Conservation (phyloP, 805 yeast species). For the Metschnikowia borealis region DNA sequence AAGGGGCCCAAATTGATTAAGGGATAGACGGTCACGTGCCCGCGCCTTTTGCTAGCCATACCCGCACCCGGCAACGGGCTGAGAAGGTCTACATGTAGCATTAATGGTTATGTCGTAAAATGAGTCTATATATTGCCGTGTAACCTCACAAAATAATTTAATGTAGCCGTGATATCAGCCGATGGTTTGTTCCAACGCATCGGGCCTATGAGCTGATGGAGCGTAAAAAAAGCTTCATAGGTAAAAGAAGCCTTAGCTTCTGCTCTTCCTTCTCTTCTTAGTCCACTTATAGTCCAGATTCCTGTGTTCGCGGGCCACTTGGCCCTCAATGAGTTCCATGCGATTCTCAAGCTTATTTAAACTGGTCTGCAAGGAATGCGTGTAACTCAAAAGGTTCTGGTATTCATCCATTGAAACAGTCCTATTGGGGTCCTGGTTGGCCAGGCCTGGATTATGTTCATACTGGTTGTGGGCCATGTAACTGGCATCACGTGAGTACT, state of each 20-base stretch:
- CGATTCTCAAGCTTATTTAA: constrained; percentile 24
- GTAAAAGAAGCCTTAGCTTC: neutral
- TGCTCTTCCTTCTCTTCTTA: constrained; percentile 1
- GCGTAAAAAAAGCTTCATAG: neutral
- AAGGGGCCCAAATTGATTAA: constrained; percentile 2
- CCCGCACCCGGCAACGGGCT: neutral
- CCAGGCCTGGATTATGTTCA: neutral
- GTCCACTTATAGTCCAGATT: neutral
- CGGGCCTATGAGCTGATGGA: neutral
- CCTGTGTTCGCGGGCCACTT: constrained; percentile 14
- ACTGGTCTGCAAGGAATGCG: constrained; percentile 29
- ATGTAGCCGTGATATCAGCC: neutral
- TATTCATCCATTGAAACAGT: constrained; percentile 28
- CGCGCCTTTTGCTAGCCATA: neutral
- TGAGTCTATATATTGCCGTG: neutral
- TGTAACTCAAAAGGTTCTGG: constrained; percentile 33
- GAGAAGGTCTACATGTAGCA: neutral
- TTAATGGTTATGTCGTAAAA: neutral
- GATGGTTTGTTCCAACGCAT: neutral
- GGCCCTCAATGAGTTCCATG: constrained; percentile 25
- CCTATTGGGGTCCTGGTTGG: neutral
- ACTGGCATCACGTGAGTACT: neutral
- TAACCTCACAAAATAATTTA: neutral
- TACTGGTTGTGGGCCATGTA: neutral
- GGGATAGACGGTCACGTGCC: constrained; percentile 1